Conservation (phyloP, 129 eudicot species). For the Artemisia annua region DNA sequence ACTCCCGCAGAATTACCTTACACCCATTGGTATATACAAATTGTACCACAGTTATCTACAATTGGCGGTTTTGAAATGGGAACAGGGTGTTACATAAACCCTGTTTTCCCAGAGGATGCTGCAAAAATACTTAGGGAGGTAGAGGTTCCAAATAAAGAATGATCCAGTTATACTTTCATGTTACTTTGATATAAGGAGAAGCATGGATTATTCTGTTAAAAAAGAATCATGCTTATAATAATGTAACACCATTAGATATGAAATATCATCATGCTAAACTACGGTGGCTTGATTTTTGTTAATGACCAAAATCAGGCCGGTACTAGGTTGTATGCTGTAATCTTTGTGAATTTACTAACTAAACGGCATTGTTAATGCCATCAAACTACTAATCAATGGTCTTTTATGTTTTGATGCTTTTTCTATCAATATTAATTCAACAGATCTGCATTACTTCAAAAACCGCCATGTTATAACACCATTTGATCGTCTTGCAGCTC, state of each 20-base stretch:
- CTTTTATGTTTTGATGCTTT: too few species aligned
- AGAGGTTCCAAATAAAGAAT: slow-evolving; percentile 33
- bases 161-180: neutral
- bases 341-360: too few species aligned
- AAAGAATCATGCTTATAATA: slow-evolving; percentile 11
- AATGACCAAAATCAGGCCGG: too few species aligned
- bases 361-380: too few species aligned
- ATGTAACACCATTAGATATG: neutral
- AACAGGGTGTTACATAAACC: slow-evolving; percentile 86
- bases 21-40: slow-evolving; percentile 86
- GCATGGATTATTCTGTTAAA: neutral
- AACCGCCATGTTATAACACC: too few species aligned
- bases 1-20: slow-evolving; percentile 46
- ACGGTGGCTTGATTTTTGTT: too few species aligned
- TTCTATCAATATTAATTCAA: too few species aligned
- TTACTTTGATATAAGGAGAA: neutral
- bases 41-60: slow-evolving; percentile 73
- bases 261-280: too few species aligned
- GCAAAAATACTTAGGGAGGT: slow-evolving; percentile 72
- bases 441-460: too few species aligned
- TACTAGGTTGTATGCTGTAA: too few species aligned
- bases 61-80: slow-evolving; percentile 90
- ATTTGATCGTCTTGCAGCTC: too few species aligned
- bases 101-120: slow-evolving; percentile 93
- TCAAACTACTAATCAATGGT: too few species aligned